Conservation (phyloP, 1,284 basidiomycete species). For the Schizophyllum amplum region DNA sequence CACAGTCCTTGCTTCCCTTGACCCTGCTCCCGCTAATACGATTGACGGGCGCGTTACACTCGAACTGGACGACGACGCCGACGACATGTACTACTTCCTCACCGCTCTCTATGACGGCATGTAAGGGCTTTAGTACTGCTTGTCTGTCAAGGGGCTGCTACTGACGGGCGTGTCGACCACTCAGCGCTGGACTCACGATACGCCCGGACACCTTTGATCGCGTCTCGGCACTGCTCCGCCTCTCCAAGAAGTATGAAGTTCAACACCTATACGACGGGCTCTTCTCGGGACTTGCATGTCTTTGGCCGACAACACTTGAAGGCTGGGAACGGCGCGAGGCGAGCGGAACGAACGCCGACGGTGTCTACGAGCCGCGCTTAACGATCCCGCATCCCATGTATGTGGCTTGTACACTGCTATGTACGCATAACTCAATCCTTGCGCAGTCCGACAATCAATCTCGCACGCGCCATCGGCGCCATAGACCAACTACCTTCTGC, state of each 20-base stretch:
- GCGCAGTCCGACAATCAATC: conserved; percentile 46
- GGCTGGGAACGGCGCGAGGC: conserved; percentile 60
- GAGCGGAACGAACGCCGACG: conserved; percentile 35
- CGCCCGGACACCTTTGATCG: conserved; percentile 32
- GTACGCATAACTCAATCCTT: conserved; percentile 2
- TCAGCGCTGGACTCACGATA: conserved; percentile 33
- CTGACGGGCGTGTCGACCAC: conserved; percentile 12
- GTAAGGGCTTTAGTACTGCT: conserved; percentile 22
- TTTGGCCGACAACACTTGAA: conserved; percentile 50
- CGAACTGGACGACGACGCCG: conserved; percentile 40
- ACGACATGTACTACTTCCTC: conserved; percentile 47
- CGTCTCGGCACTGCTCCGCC: conserved; percentile 48
- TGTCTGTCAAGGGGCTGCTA: conserved; percentile 4
- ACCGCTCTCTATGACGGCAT: conserved; percentile 56
- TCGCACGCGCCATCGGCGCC: conserved; percentile 53
- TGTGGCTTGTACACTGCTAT: conserved; percentile 15
- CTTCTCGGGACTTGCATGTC: conserved; percentile 36
- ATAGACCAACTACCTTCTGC: conserved; percentile 56
- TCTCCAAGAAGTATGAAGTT: conserved; percentile 55
- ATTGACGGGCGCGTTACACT: conserved; percentile 50
- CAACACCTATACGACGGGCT: conserved; percentile 45
- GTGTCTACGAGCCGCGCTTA: conserved; percentile 47
- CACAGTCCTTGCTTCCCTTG: conserved; percentile 25
- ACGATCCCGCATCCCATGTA: conserved; percentile 60
- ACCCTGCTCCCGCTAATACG: conserved; percentile 16